Base-by-base conservation (phyloP, 1,284 basidiomycete species). In the Heterobasidion annosum region DNA sequence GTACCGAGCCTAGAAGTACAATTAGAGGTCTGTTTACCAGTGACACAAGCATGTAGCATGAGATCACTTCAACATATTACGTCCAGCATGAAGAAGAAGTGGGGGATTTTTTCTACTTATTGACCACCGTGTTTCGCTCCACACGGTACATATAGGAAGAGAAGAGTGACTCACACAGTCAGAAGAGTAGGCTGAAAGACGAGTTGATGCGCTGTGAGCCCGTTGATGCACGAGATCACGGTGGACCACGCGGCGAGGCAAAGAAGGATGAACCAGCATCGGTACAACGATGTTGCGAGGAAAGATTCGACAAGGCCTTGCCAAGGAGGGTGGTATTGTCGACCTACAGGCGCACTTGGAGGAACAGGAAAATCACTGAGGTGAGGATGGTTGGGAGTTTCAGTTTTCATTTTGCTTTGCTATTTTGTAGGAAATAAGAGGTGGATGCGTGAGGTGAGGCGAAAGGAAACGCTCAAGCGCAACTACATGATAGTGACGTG, bases 191-290 rank as follows among this genome's bases (percentile, higher is more conserved):
- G 64, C 48, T 74, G 67, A 25, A 85, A 63, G 58, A 76, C 69
- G 5, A 75, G 73, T 45, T 71, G 70, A 42, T 73, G 59, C 62
- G 76, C 81, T 50, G 84, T 73, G 18, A 81, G 61, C 1, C 74
- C 37, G n/a, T 40, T 40, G 37, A 40, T 40, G 37, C 37, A 40
- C 37, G 37, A 73, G 40, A 85, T 72, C 16, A 75, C 63, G 0
- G 79, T 77, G 3, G 79, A 70, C 83, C 83, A 85, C 5, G 64
- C 79, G 16, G 70, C 71, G 60, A 82, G 83, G 68, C 84, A 81
- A 2, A 84, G 45, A 12, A 87, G 71, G 51, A 83, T 74, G 59
- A 83, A 81, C 83, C 82, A 85, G 66, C 82, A 85, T 55, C 82
- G 71, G 63, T 84, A 82, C 48, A 85, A 61, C 0, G 82, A 78